A percentile compares a stretch with the other conserved stretches of the same genome.
Conservation (phyloP, 495 filamentous ascomycete species). For the Aspergillus affinis region DNA sequence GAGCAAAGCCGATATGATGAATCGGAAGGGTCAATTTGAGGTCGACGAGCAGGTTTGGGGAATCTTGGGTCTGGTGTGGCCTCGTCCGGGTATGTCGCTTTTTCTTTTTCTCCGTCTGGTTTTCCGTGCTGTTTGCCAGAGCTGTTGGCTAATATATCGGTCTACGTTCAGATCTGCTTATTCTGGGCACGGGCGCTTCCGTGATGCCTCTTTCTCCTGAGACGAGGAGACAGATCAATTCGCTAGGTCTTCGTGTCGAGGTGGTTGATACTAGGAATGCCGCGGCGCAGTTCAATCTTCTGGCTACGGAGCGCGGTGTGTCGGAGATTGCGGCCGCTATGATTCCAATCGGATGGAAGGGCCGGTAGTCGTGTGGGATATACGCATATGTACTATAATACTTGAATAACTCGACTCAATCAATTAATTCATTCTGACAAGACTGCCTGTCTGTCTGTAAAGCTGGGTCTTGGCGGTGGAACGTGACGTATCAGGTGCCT, state of each 20-base stretch:
- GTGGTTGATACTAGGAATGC: conserved; percentile 92
- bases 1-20: conserved; percentile 54
- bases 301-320: conserved; percentile 81
- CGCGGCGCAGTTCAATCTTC: conserved; percentile 83
- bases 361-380: conserved; percentile 26
- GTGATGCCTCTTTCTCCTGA: conserved; percentile 75
- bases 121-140: conserved; percentile 1
- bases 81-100: conserved; percentile 74
- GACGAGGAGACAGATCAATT: conserved; percentile 67
- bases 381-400: background rate
- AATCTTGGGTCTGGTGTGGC: conserved; percentile 76
- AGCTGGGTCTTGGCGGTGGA: background rate
- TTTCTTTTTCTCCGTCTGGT: conserved; percentile 11
- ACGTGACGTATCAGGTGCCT: conserved; percentile 21
- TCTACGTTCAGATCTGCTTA: conserved; percentile 71
- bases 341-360: conserved; percentile 82
- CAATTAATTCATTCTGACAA: background rate
- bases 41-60: conserved; percentile 70
- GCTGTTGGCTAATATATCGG: conserved; percentile 20
- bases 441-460: no score
- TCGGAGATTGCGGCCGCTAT: conserved; percentile 82
- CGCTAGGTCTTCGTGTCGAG: conserved; percentile 81
- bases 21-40: conserved; percentile 80
- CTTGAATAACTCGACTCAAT: background rate
- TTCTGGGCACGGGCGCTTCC: conserved; percentile 77